A percentile compares a stretch with the other conserved stretches of the same genome.
Conservation (phyloP, 106 monocot species). For the Allium cepa region DNA sequence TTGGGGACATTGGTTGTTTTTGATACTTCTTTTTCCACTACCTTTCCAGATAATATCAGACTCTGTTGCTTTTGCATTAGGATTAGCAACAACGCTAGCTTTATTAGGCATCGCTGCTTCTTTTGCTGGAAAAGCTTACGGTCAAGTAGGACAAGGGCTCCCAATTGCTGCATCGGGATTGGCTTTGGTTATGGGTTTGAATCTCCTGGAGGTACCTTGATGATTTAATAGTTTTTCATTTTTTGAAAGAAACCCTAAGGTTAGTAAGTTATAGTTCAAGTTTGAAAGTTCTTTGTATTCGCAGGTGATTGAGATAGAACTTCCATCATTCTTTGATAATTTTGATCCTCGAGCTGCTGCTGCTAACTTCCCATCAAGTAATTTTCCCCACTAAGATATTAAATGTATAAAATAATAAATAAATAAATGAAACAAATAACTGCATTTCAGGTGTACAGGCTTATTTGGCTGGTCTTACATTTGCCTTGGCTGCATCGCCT, state of each 20-base stretch:
- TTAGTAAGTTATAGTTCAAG: too few species aligned
- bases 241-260: neutral
- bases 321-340: constrained; percentile 87
- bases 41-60: constrained; percentile 46
- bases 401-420: too few species aligned
- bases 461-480: constrained; percentile 94
- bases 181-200: constrained; percentile 86
- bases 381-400: neutral
- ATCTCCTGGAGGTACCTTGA: constrained; percentile 76
- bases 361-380: constrained; percentile 89
- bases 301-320: constrained; percentile 81
- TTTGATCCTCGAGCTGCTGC: constrained; percentile 92
- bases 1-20: neutral
- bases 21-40: neutral
- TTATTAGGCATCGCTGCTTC: constrained; percentile 88
- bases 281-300: neutral
- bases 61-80: constrained; percentile 83
- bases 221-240: neutral
- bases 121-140: constrained; percentile 99
- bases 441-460: constrained; percentile 79
- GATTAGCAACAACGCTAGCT: constrained; percentile 94
- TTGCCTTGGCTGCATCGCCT: constrained; percentile 96
- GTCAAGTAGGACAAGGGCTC: constrained; percentile 93
- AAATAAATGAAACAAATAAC: neutral
- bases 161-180: constrained; percentile 86